These are phyloP conservation scores for Huntiella bhutanensis DNA, from an alignment of 2,329 filamentous ascomycete genomes.

Conservation along the genomic window DNA sequence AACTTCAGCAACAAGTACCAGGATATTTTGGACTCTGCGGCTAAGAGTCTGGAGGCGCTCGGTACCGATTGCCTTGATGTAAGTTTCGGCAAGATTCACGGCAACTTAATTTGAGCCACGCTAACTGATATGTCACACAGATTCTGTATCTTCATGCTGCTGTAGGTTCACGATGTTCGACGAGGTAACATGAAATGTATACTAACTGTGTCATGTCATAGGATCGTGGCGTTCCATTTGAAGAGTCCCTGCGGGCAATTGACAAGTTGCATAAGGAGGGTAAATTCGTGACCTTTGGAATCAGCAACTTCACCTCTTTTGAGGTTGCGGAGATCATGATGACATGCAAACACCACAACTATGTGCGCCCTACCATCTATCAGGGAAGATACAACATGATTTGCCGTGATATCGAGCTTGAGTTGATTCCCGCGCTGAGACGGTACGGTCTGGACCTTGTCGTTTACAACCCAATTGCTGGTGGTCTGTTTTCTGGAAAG, in stretches of 20 bases:
- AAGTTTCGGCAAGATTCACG: conserved; percentile 14
- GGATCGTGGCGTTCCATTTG: conserved; percentile 51
- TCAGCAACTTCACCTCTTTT: conserved; percentile 73
- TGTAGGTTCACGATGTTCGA: conserved; percentile 13
- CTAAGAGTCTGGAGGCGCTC: conserved; percentile 51
- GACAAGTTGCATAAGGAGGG: conserved; percentile 71
- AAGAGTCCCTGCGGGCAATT: conserved; percentile 58
- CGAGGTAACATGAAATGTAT: conserved; percentile 8
- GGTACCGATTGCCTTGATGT: conserved; percentile 54
- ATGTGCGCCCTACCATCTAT: conserved; percentile 69
- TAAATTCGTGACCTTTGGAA: conserved; percentile 62
- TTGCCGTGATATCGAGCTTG: conserved; percentile 54
- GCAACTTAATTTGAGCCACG: neutral
- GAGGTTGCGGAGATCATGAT: conserved; percentile 75
- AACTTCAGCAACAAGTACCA: conserved; percentile 43
- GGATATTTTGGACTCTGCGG: conserved; percentile 44
- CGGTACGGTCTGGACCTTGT: conserved; percentile 65
- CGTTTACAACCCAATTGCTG: conserved; percentile 66
- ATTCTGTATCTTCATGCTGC: conserved; percentile 63
- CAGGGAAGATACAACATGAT: conserved; percentile 80
- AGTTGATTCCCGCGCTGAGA: conserved; percentile 54
- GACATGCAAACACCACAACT: conserved; percentile 58
- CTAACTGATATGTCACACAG: conserved; percentile 13
- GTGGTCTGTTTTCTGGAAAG: conserved; percentile 64
- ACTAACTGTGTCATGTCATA: conserved; percentile 18